phyloP scores from a whole-genome alignment of 1,284 basidiomycete species.

The Marasmius oreades region DNA sequence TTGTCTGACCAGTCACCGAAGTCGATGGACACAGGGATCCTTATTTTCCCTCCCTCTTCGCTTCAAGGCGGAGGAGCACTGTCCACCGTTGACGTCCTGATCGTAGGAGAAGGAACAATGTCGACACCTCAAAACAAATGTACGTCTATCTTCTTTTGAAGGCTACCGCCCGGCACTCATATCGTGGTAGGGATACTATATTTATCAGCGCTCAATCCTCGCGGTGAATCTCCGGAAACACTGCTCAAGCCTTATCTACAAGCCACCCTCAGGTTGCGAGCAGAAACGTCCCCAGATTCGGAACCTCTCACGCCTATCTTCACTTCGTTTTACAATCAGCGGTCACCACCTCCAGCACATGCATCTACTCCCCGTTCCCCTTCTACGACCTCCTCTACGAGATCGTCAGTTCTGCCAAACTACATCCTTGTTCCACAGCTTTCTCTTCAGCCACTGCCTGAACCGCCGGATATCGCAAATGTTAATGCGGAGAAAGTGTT shows the following conservation, averaged over 20 bases:
- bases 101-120: conserved; percentile 84
- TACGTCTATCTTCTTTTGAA: conserved; percentile 32
- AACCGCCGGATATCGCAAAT: conserved; percentile 57
- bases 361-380: conserved; percentile 11
- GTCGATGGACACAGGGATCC: conserved; percentile 64
- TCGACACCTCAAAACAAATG: conserved; percentile 84
- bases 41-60: conserved; percentile 80
- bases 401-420: not conserved
- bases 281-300: conserved; percentile 14
- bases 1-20: conserved; percentile 15
- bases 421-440: conserved; percentile 38
- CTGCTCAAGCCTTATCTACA: conserved; percentile 62
- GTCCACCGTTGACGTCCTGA: conserved; percentile 62
- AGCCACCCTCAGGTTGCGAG: conserved; percentile 30
- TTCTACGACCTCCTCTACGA: conserved; percentile 11
- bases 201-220: conserved; percentile 46
- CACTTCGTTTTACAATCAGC: conserved; percentile 54
- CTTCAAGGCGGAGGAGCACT: conserved; percentile 41
- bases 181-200: conserved; percentile 54
- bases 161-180: not conserved
- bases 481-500: conserved; percentile 59
- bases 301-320: conserved; percentile 40
- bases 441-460: conserved; percentile 41
- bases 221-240: conserved; percentile 33
- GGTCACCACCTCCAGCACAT: conserved; percentile 6